phyloP scores from a whole-genome alignment of 139 green algal genomes.

The Spirogloea muscicola region DNA sequence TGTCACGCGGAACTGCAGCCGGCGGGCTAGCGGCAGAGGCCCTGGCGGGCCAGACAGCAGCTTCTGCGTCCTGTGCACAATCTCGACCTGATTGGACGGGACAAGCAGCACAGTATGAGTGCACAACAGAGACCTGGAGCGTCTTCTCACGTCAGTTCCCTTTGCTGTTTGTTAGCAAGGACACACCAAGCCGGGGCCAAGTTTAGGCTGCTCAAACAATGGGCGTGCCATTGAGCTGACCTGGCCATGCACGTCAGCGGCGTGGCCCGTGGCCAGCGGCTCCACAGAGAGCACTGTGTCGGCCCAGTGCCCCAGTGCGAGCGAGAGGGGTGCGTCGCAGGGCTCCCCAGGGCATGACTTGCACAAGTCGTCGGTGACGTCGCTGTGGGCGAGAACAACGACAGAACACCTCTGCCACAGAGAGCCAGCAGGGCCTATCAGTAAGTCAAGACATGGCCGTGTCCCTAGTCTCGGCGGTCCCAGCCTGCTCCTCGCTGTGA shows the following conservation, averaged over 20 bases:
- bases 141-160: too few relatives aligned
- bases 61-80: too few relatives aligned
- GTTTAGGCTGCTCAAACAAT: too few relatives aligned
- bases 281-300: conserved; percentile 2
- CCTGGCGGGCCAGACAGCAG: too few relatives aligned
- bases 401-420: conserved; percentile 10
- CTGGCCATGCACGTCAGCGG: conserved; percentile 19
- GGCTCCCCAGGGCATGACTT: background rate
- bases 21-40: too few relatives aligned
- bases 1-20: too few relatives aligned
- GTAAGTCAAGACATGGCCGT: background rate
- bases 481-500: background rate
- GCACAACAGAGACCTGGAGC: too few relatives aligned
- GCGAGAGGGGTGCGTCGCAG: conserved; percentile 4
- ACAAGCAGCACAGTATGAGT: too few relatives aligned
- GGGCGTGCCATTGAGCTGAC: too few relatives aligned
- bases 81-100: too few relatives aligned
- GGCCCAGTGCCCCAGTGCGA: background rate
- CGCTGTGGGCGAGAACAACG: conserved; percentile 1
- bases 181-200: too few relatives aligned
- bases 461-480: background rate
- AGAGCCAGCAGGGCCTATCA: background rate
- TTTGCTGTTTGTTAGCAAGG: too few relatives aligned
- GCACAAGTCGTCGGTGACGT: background rate
- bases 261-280: conserved; percentile 6